A percentile compares a stretch with the other conserved stretches of the same genome.
Evolutionary conservation across 1,284 basidiomycete genomes (phyloP).

Genomic region (Marasmius sp.): DNA sequence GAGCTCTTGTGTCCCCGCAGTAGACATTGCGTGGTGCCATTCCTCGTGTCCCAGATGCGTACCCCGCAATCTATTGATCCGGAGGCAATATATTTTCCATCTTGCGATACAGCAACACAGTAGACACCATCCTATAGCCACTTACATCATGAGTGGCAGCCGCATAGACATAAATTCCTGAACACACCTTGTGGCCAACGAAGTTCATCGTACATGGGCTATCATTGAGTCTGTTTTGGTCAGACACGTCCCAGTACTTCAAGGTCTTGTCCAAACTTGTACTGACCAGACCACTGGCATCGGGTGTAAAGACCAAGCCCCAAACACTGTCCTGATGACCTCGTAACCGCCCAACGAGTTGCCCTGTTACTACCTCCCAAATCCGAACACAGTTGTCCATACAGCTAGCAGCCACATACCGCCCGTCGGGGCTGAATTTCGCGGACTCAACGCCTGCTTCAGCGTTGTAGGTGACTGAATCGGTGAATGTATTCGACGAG

Average conservation of each 20-base stretch:
- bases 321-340: constrained; percentile 87
- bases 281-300: constrained; percentile 77
- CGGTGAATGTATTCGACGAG: constrained; percentile 56
- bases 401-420: constrained; percentile 80
- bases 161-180: constrained; percentile 3
- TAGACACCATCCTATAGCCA: constrained; percentile 69
- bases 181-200: constrained; percentile 78
- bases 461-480: constrained; percentile 60
- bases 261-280: constrained; percentile 87
- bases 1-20: constrained; percentile 91
- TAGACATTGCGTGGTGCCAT: constrained; percentile 78
- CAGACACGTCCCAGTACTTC: constrained; percentile 83
- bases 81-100: constrained; percentile 87
- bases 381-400: constrained; percentile 85
- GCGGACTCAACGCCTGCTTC: no score
- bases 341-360: constrained; percentile 72
- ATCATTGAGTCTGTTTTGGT: no score
- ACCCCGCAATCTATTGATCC: constrained; percentile 91
- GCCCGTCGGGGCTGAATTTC: constrained; percentile 82
- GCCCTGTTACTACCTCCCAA: constrained; percentile 79
- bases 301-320: constrained; percentile 86
- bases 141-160: not conserved
- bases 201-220: constrained; percentile 75
- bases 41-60: constrained; percentile 84
- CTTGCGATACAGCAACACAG: constrained; percentile 78